Evolutionary conservation across 169 alveolate species (phyloP), one percentile per base, ranked within the genome.

Genomic region (Cryptosporidium tyzzeri): DNA sequence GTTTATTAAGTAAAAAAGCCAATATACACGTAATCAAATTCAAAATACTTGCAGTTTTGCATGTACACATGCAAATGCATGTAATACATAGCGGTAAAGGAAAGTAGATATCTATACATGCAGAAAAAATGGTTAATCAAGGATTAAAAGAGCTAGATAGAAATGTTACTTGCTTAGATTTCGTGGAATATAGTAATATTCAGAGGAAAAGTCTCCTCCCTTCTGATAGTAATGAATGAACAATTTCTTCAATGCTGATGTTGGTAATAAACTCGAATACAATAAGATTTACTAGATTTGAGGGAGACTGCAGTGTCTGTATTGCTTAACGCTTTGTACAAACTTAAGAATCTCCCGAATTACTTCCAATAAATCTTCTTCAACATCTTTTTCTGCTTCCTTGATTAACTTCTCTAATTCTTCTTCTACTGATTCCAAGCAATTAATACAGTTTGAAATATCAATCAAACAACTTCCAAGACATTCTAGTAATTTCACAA

Each of bases 401-500:
- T 21, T 55, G 39, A 73, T 51, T 21, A 53, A 2, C 68, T 59
- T 4, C 31, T 35, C 7, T 14, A 53, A 58, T 31, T 29, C 14
- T 10, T 21, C 35, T 12, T 23, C n/a, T 58, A 73, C 62, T 21
- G 29, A 18, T 58, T 58, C 71, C 21, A 73, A 31, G 58, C 86
- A 73, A 1, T 18, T 8, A 12, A 26, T 55, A 7, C 70, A 53
- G 23, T 18, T 1, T 9, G n/a, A 35, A 29, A 39, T 53, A 29
- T 39, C 29, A 4, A 2, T 2, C 10, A 73, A n/a, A 7, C 86
- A 73, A 2, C 23, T 12, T 41, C 35, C 21, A 16, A 73, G 31
- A 37, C 86, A 73, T 39, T 35, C n/a, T 3, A 73, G 44, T 3
- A 37, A 26, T 50, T 53, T 29, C 39, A 1, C n/a, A 0, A 73